phyloP scores from a whole-genome alignment of 2,329 filamentous ascomycete species.

The Elsinoe fawcettii region DNA sequence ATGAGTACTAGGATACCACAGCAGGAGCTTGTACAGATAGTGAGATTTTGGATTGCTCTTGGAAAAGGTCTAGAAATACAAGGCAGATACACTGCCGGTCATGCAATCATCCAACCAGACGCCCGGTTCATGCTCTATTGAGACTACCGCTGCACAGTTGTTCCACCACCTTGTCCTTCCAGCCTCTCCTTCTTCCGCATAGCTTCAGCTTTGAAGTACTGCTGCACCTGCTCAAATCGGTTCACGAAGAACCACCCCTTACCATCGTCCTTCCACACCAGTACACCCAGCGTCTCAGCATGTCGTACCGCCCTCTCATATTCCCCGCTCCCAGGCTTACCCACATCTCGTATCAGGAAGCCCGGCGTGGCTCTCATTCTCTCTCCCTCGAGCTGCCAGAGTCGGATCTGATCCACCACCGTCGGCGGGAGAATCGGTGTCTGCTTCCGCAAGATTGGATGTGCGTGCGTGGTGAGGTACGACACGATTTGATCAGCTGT shows the following conservation, averaged over 20 bases:
- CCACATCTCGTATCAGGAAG: slow-evolving; percentile 86
- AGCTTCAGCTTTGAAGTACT: slow-evolving; percentile 61
- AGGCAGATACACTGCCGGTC: not conserved
- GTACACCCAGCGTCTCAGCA: slow-evolving; percentile 81
- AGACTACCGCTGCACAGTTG: not conserved
- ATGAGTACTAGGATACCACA: slow-evolving; percentile 59
- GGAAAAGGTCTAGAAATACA: slow-evolving; percentile 5
- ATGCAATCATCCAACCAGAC: not conserved
- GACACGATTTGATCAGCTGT: slow-evolving; percentile 91
- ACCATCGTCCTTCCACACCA: slow-evolving; percentile 76
- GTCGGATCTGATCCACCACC: slow-evolving; percentile 90
- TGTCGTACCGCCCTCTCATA: slow-evolving; percentile 64
- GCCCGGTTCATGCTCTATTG: not conserved
- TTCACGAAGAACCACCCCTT: slow-evolving; percentile 86
- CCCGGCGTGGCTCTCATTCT: slow-evolving; percentile 77
- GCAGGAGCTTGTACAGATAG: not conserved
- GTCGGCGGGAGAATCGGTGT: slow-evolving; percentile 82
- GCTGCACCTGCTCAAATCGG: slow-evolving; percentile 78
- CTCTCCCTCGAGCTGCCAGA: slow-evolving; percentile 97
- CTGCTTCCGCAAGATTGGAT: slow-evolving; percentile 80
- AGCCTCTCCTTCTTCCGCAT: slow-evolving; percentile 25
- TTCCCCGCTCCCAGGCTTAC: slow-evolving; percentile 43
- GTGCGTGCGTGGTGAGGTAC: slow-evolving; percentile 85
- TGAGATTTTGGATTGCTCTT: not conserved
- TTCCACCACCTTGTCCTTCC: slow-evolving; percentile 18